phyloP scores from a whole-genome alignment of 2,329 filamentous ascomycete species.

The Tolypocladium capitatum region DNA sequence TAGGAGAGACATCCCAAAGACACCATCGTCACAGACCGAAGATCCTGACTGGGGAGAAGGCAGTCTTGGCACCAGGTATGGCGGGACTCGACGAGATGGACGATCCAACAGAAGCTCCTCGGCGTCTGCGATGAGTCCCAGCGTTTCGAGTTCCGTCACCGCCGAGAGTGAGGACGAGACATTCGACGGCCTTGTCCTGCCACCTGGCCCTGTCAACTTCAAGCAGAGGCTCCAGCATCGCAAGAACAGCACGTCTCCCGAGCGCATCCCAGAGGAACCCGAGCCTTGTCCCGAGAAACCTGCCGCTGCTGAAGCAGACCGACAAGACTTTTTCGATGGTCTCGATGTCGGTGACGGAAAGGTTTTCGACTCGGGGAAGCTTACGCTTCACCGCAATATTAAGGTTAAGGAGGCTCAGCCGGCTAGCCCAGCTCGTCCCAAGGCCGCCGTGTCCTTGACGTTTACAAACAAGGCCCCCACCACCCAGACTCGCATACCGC shows the following conservation, averaged over 20 bases:
- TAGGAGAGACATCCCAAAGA: constrained; percentile 47
- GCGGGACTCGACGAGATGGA: constrained; percentile 69
- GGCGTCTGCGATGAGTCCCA: constrained; percentile 80
- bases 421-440: constrained; percentile 56
- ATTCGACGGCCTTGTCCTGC: constrained; percentile 77
- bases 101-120: constrained; percentile 75
- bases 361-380: constrained; percentile 65
- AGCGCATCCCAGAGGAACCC: constrained; percentile 29
- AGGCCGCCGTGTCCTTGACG: constrained; percentile 71
- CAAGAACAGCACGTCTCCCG: constrained; percentile 46
- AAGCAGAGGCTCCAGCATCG: constrained; percentile 62
- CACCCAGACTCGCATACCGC: constrained; percentile 59
- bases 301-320: constrained; percentile 28
- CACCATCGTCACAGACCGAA: constrained; percentile 47
- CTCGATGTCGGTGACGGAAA: constrained; percentile 79
- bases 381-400: constrained; percentile 81
- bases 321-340: constrained; percentile 73
- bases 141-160: constrained; percentile 80
- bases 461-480: constrained; percentile 68
- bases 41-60: constrained; percentile 93
- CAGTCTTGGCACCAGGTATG: constrained; percentile 80
- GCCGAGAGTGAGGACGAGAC: constrained; percentile 89
- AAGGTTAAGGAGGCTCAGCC: constrained; percentile 65
- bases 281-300: constrained; percentile 17
- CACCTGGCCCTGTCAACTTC: constrained; percentile 72